Evolutionary conservation across 1,284 basidiomycete species (phyloP).

Genomic region (Cryptococcus hybrid): DNA sequence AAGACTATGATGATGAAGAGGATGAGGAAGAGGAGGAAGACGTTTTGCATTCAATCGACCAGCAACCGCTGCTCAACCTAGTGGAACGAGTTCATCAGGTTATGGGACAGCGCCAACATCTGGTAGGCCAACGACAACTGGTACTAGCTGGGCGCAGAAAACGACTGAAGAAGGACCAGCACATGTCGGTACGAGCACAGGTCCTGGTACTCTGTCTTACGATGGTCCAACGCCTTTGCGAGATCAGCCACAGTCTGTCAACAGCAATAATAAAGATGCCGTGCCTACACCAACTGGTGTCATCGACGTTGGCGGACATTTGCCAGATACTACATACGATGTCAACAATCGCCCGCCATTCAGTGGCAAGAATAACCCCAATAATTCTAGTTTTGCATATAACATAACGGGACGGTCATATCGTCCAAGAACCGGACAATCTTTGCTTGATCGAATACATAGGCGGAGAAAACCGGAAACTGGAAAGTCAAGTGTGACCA

Average conservation of each 20-base stretch:
- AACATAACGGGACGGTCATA: slow-evolving; percentile 12
- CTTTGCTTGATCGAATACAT: slow-evolving; percentile 16
- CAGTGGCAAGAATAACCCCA: slow-evolving; percentile 36
- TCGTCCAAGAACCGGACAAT: slow-evolving; percentile 12
- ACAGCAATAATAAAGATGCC: slow-evolving; percentile 2
- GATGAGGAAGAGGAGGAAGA: slow-evolving; percentile 35
- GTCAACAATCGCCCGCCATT: slow-evolving; percentile 28
- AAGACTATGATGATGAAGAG: slow-evolving; percentile 39
- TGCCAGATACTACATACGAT: slow-evolving; percentile 30
- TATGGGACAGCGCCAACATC: slow-evolving; percentile 8
- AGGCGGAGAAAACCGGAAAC: slow-evolving; percentile 15
- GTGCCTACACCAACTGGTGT: slow-evolving; percentile 22
- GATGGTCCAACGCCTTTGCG: not conserved
- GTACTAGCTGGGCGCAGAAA: not conserved
- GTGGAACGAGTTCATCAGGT: slow-evolving; percentile 15
- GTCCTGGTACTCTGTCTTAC: not conserved
- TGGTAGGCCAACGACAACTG: slow-evolving; percentile 1
- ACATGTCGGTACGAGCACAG: not conserved
- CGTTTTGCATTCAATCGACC: slow-evolving; percentile 47
- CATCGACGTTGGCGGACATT: slow-evolving; percentile 28
- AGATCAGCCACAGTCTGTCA: not conserved
- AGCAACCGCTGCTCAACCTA: slow-evolving; percentile 33
- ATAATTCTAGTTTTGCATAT: slow-evolving; percentile 39
- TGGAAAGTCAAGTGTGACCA: slow-evolving; percentile 15
- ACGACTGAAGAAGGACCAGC: not conserved